Conservation (phyloP, 768 basidiomycete species). For the Brasilioporus rufonigricans region DNA sequence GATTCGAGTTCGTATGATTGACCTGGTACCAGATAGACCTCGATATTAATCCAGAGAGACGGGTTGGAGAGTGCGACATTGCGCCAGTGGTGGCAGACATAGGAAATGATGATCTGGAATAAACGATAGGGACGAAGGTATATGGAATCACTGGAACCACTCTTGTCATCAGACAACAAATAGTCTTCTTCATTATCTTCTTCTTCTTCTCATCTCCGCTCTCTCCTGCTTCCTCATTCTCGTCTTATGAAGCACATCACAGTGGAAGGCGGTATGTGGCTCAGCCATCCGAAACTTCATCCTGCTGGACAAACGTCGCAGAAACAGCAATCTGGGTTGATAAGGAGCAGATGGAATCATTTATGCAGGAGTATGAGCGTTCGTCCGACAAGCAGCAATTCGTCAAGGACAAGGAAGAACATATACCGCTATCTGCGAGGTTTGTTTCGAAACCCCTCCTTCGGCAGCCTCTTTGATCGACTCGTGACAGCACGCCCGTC, state of each 20-base stretch:
- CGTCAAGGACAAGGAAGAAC: neutral
- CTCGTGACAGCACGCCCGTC: slow-evolving; percentile 1
- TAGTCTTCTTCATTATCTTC: too few species aligned
- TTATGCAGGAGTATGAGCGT: neutral
- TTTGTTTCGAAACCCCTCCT: neutral
- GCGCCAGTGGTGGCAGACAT: too few species aligned
- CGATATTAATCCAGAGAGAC: too few species aligned
- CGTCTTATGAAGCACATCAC: neutral
- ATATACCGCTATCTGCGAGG: neutral
- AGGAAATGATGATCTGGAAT: too few species aligned
- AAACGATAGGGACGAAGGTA: too few species aligned
- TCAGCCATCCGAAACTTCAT: neutral
- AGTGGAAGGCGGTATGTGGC: neutral
- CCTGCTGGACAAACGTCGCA: neutral
- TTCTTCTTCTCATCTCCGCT: too few species aligned
- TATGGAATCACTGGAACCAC: too few species aligned
- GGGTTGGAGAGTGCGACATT: too few species aligned
- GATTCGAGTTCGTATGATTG: slow-evolving; percentile 40
- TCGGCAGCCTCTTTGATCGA: neutral
- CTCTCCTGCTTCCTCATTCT: too few species aligned
- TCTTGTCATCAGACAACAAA: too few species aligned
- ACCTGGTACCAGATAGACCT: too few species aligned
- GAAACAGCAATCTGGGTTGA: neutral
- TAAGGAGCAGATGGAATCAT: slow-evolving; percentile 1
- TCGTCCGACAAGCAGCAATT: slow-evolving; percentile 1